Evolutionary conservation across 352 stramenopile genomes (phyloP), one percentile per base, ranked within the genome.

Genomic region (Vaucheria bursata): DNA sequence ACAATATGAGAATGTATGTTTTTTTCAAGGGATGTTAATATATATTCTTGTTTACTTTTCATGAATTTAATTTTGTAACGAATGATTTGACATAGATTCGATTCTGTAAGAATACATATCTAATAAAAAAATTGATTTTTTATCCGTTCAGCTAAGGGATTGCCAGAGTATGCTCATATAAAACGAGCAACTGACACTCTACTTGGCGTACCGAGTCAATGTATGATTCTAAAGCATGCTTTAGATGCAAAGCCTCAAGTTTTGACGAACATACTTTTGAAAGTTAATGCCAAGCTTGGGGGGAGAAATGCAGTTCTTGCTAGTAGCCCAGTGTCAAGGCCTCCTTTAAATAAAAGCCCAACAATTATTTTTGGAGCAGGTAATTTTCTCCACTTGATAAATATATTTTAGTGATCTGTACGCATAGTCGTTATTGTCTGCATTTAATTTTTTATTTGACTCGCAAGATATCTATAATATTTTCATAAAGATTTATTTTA

Each of bases 261-360:
- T 34, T 66, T 82, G 50, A 73, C 70, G 1, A 82, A 82, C 52
- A 35, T 82, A 29, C 77, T 73, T 34, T 66, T 82, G 18, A 82
- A 82, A 66, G 71, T 82, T 73, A 82, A 82, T 50, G 77, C 77
- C 70, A 82, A 82, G 71, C 40, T 82, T 18, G 77, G 77, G 29
- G 77, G 77, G 32, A 52, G 77, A 45, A 82, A 82, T 37, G 77
- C 70, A 29, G 70, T 82, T n/a, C 77, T 73, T 2, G 25, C 45
- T 12, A 12, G 25, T 12, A 18, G 12, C 25, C 45, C 45, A 18
- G 12, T 25, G 25, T 18, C 12, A 12, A 12, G 12, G 45, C 12
- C 12, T 12, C 45, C 8, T 34, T 34, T 68, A 2, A 8, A 2
- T 2, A 7, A 7, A 2, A 7, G 2, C 2, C 53, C 2, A 2